A percentile compares a stretch with the other conserved stretches of the same genome.
phyloP scores from a whole-genome alignment of 1,284 basidiomycete species.

The Chalciporus sp. region DNA sequence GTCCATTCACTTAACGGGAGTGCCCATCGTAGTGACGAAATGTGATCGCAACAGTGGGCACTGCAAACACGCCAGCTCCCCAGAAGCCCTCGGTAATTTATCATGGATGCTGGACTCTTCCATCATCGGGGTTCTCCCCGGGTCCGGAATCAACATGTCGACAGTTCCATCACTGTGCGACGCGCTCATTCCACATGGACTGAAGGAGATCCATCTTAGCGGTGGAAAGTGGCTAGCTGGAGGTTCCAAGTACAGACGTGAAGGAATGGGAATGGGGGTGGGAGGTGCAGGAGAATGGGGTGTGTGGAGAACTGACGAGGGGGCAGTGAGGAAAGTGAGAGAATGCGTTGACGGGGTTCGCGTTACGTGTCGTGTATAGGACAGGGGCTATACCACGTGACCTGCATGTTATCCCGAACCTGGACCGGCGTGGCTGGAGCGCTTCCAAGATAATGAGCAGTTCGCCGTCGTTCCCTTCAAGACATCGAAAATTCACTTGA shows the following conservation, averaged over 20 bases:
- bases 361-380: background rate
- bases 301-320: constrained; percentile 62
- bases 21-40: constrained; percentile 1
- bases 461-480: constrained; percentile 32
- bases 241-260: constrained; percentile 50
- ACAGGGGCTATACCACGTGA: constrained; percentile 30
- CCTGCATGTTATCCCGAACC: constrained; percentile 16
- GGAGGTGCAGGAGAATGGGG: constrained; percentile 60
- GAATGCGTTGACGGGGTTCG: constrained; percentile 42
- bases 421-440: constrained; percentile 22
- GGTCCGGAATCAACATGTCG: constrained; percentile 66
- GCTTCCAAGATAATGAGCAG: constrained; percentile 38
- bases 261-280: constrained; percentile 70
- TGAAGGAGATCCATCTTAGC: constrained; percentile 72
- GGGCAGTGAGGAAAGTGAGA: constrained; percentile 55
- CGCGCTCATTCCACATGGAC: constrained; percentile 52
- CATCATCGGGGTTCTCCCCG: constrained; percentile 58
- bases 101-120: constrained; percentile 42
- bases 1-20: background rate
- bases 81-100: constrained; percentile 47
- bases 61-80: constrained; percentile 37
- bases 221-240: constrained; percentile 64
- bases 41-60: constrained; percentile 48
- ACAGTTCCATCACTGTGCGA: constrained; percentile 52
- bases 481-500: constrained; percentile 31